Evolutionary conservation across 352 stramenopile species (phyloP), one percentile per base, ranked within the genome.

Genomic region (Peronosclerospora sorghi): DNA sequence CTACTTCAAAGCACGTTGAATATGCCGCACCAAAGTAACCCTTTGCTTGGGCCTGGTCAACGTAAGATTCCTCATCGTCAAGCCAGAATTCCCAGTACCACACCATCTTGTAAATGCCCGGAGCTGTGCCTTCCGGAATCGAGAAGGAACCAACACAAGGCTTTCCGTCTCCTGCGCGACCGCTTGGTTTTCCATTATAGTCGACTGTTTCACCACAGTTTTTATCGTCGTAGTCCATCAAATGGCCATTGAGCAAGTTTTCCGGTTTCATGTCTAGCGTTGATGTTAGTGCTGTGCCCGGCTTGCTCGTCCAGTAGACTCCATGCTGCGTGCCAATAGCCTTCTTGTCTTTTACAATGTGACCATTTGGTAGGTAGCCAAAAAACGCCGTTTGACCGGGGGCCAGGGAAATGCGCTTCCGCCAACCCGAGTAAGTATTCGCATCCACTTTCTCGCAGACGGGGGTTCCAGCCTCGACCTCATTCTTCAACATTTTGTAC

Each of bases 81-180:
- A 78, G 48, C 51, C 73, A 83, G 35, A 78, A 83, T 35, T 65
- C 78, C 71, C 71, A 83, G 52, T 77, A 83, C 71, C 71, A 83
- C 3, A 83, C 71, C 53, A 81, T 73, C 17, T 63, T 68, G 53
- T 79, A 83, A 23, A 73, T 54, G 6, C 71, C 71, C 2, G 65
- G 45, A 5, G 59, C 14, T 1, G 65, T 83, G 21, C 64, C 66
- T 8, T 24, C 38, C 2, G 71, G 68, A 47, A 83, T 61, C 17
- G 50, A 56, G 41, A 83, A 79, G 9, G 56, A 53, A 10, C 72
- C 65, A 38, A 84, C 66, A 34, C 72, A 84, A 0, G 72, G 72
- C 41, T 75, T 73, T 20, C 66, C 68, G 21, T 84, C 68, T 5
- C 72, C 72, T 4, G 65, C 72, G 6, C 72, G 72, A 2, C 59